Evolutionary conservation across 139 green algal species (phyloP), one percentile per base, ranked within the genome.

Genomic region (Micractinium conductrix): DNA sequence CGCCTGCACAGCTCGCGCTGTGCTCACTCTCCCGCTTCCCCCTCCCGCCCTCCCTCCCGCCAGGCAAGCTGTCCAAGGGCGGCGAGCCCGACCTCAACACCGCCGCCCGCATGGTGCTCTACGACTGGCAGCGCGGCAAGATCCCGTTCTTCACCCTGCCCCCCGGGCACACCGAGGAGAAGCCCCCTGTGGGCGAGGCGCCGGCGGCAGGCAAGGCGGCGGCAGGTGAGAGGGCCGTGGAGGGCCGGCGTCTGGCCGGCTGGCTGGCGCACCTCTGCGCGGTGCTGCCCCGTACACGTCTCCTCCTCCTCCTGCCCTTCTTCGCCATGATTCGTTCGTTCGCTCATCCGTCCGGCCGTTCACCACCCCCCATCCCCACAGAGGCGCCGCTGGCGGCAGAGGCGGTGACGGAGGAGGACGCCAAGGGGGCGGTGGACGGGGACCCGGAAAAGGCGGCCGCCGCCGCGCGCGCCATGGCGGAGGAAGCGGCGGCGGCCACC

Each of bases 121-220:
- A 96, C 74, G 97, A 99, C 91, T 99, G 97, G 96, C 97, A 99
- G 91, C 92, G 97, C 26, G 97, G 97, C 74, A 97, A 97, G 88
- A 95, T 99, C 53, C 97, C 97, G 48, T 99, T 96, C 92, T 99
- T 98, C 89, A 94, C 89, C 9, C 91, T 97, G 45, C 97, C 97
- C 7, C 93, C 94, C 0, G 93, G 89, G 74, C 88, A 96, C 88
- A 89, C 75, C 5, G 89, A 93, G 8, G 88, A 88, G 2, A 19
- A 62, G 19, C 53, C 53, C 48, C 48, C 28, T 55, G 10, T 65
- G 28, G 45, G 69, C 19, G 35, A 21, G 75, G 37, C 38, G 53
- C 16, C 75, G 1, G 83, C 84, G 17, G 79, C 81, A 38, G n/a
- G 10, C 2, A 37, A 38, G 45, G 62, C 78, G 33, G n/a, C 0